phyloP scores from a whole-genome alignment of 257 asterid genomes.

The Solanum appendiculatum region DNA sequence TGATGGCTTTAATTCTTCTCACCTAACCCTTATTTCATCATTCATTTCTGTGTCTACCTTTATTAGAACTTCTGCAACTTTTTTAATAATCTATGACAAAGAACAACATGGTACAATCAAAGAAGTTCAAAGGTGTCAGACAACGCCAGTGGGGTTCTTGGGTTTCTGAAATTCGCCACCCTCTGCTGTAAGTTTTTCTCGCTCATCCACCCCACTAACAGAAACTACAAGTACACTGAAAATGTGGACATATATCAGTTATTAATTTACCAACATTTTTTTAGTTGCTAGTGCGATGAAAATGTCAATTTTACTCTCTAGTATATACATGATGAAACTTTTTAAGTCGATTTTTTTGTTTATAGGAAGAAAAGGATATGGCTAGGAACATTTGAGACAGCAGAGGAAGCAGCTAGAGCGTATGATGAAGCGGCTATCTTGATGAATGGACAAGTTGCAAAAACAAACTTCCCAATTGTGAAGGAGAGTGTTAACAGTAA shows the following conservation, averaged over 20 bases:
- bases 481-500: background rate
- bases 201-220: background rate
- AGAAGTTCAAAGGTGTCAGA: conserved; percentile 80
- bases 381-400: conserved; percentile 74
- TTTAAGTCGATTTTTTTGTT: background rate
- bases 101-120: conserved; percentile 43
- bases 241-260: background rate
- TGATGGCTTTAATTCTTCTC: background rate
- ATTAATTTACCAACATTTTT: background rate
- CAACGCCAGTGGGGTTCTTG: conserved; percentile 93
- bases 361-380: conserved; percentile 67
- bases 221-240: background rate
- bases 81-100: background rate
- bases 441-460: conserved; percentile 66
- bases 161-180: conserved; percentile 83
- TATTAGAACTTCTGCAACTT: background rate
- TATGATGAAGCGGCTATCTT: conserved; percentile 62
- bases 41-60: background rate
- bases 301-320: background rate
- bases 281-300: background rate
- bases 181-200: conserved; percentile 36
- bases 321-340: background rate
- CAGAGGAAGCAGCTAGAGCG: conserved; percentile 68
- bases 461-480: conserved; percentile 43
- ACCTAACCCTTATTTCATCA: background rate